phyloP scores from a whole-genome alignment of 495 filamentous ascomycete species.

The Xylaria acuta region DNA sequence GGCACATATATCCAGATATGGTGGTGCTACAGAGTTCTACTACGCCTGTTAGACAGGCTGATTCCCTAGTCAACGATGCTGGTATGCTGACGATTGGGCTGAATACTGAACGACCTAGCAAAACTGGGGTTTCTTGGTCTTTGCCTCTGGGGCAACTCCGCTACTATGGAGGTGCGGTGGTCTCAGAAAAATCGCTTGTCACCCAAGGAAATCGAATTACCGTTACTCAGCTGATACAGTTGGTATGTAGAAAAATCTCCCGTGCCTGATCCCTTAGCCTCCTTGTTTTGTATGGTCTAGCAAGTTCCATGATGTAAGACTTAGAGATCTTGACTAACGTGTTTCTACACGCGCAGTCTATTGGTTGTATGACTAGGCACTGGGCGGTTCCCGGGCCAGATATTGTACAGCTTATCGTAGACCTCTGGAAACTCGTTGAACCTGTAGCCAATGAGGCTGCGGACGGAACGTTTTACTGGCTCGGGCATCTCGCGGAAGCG shows the following conservation, averaged over 20 bases:
- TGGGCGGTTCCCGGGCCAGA: not conserved
- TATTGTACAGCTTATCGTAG: not conserved
- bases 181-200: slow-evolving; percentile 1
- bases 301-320: too few species aligned
- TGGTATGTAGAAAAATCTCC: too few species aligned
- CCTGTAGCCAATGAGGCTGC: not conserved
- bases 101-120: not conserved
- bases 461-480: not conserved
- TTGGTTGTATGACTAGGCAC: not conserved
- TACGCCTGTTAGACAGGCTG: slow-evolving; percentile 30
- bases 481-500: not conserved
- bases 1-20: slow-evolving; percentile 50
- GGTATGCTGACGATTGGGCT: slow-evolving; percentile 41
- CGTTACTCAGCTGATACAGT: slow-evolving; percentile 7
- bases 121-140: slow-evolving; percentile 30
- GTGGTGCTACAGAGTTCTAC: slow-evolving; percentile 29
- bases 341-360: too few species aligned
- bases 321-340: too few species aligned
- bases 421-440: not conserved
- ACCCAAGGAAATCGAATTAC: slow-evolving; percentile 8
- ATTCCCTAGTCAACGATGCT: slow-evolving; percentile 33
- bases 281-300: too few species aligned
- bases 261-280: too few species aligned
- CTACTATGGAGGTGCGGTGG: slow-evolving; percentile 27
- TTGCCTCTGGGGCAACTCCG: slow-evolving; percentile 26